Evolutionary conservation across 2,329 filamentous ascomycete species (phyloP).

Genomic region (Arthrobotrys iridis): DNA sequence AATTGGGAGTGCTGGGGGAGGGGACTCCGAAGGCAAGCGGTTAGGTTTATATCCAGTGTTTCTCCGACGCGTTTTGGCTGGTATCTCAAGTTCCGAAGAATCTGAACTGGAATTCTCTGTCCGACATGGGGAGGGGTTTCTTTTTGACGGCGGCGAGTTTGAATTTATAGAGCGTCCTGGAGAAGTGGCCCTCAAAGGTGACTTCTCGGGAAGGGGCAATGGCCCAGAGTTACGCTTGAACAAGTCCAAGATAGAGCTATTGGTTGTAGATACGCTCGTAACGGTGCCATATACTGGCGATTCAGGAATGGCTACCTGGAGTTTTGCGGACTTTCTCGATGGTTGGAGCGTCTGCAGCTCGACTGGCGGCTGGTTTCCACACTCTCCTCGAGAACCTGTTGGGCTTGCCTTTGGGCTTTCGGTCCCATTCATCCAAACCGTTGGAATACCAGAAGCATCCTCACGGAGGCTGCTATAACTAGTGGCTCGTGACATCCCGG

Average conservation of each 20-base stretch:
- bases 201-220: constrained; percentile 31
- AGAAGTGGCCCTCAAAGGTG: constrained; percentile 34
- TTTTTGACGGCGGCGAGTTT: background rate
- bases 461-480: constrained; percentile 47
- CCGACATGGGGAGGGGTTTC: constrained; percentile 7
- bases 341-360: constrained; percentile 10
- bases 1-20: constrained; percentile 33
- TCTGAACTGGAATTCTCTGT: background rate
- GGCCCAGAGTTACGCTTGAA: constrained; percentile 39
- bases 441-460: constrained; percentile 43
- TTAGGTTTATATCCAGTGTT: constrained; percentile 31
- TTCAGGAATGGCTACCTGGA: constrained; percentile 44
- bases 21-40: constrained; percentile 5
- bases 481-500: constrained; percentile 18
- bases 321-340: background rate
- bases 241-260: constrained; percentile 33
- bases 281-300: constrained; percentile 47
- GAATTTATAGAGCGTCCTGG: constrained; percentile 13
- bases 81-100: background rate
- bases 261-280: constrained; percentile 38
- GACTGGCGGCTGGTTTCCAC: background rate
- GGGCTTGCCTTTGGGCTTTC: constrained; percentile 48
- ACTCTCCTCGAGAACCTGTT: constrained; percentile 10
- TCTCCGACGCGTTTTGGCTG: constrained; percentile 22
- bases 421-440: constrained; percentile 41